These are phyloP conservation scores for Phaseolus lunatus DNA, from an alignment of 306 rosid genomes.

Conservation along the genomic window DNA sequence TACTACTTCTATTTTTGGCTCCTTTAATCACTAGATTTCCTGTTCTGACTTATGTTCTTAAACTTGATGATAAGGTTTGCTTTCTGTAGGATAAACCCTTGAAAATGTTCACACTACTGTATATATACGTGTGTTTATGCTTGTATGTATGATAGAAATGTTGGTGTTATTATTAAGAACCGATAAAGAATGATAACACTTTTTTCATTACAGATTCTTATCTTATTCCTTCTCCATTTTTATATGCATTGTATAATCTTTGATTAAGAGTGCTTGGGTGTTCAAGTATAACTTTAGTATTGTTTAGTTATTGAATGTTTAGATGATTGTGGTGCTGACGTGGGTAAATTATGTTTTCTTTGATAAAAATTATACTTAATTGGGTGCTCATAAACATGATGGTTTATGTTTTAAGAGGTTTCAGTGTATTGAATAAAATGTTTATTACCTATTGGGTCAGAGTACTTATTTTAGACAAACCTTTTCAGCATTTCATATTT, in stretches of 20 bases:
- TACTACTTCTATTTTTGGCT: conserved; percentile 23
- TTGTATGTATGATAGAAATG: background rate
- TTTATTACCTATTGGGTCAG: conserved; percentile 27
- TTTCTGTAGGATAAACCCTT: conserved; percentile 5
- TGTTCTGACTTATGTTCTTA: conserved; percentile 35
- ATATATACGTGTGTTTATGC: background rate
- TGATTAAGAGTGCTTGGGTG: conserved; percentile 11
- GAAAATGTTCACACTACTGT: background rate
- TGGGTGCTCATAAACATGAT: conserved; percentile 16
- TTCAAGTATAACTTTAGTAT: background rate
- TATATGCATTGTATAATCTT: conserved; percentile 7
- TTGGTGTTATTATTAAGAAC: conserved; percentile 30
- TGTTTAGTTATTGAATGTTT: conserved; percentile 21
- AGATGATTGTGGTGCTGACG: conserved; percentile 39
- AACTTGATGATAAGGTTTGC: conserved; percentile 23
- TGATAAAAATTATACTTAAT: conserved; percentile 29
- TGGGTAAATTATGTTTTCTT: conserved; percentile 37
- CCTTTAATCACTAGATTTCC: conserved; percentile 29
- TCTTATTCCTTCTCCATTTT: background rate
- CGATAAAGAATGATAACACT: background rate
- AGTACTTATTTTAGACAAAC: conserved; percentile 27
- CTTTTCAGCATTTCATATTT: conserved; percentile 4
- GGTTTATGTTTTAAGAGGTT: conserved; percentile 35
- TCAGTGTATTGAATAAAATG: conserved; percentile 32
- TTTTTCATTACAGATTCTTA: conserved; percentile 17